Evolutionary conservation across 2,329 filamentous ascomycete genomes (phyloP).

Genomic region (Aureobasidium uvarum): DNA sequence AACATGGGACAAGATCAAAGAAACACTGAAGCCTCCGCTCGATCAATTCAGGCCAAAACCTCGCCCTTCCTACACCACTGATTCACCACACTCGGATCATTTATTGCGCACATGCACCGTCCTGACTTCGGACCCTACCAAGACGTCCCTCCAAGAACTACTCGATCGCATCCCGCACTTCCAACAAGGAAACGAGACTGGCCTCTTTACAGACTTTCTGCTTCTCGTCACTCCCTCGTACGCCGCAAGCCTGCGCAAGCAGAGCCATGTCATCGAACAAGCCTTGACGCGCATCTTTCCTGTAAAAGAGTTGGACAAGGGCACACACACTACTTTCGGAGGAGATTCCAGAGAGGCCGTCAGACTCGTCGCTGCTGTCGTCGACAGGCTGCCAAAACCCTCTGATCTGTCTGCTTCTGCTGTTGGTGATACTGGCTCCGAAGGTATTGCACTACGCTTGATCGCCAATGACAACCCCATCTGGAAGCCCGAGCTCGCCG

Average conservation of each 20-base stretch:
- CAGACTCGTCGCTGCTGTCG: constrained; percentile 28
- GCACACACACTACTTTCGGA: background rate
- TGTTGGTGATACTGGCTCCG: constrained; percentile 9
- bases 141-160: background rate
- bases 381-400: constrained; percentile 29
- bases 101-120: constrained; percentile 10
- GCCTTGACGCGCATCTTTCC: constrained; percentile 22
- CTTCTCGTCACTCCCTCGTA: constrained; percentile 27
- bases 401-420: background rate
- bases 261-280: constrained; percentile 12
- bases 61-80: constrained; percentile 1
- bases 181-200: background rate
- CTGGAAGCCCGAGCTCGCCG: background rate
- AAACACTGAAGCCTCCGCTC: background rate
- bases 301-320: background rate
- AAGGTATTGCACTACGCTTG: constrained; percentile 6
- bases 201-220: constrained; percentile 12
- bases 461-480: background rate
- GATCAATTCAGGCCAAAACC: background rate
- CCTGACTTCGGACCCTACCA: constrained; percentile 13
- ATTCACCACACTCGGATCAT: background rate
- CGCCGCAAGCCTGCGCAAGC: constrained; percentile 10
- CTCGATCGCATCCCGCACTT: constrained; percentile 21
- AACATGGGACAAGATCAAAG: constrained; percentile 23
- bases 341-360: background rate